These are phyloP conservation scores for Rosa persica DNA, from an alignment of 306 rosid genomes.

Conservation along the genomic window DNA sequence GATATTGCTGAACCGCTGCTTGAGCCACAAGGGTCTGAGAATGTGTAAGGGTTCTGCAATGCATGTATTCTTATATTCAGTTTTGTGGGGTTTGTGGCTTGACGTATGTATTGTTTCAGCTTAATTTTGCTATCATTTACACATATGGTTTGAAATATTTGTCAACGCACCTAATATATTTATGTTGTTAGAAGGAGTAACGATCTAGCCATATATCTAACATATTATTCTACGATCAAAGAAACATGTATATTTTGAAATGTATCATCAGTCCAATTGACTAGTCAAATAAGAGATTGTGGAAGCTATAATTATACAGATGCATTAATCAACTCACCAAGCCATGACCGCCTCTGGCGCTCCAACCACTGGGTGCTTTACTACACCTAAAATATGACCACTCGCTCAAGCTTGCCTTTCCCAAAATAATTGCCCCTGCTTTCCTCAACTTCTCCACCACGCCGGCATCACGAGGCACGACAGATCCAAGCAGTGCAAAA, in stretches of 20 bases:
- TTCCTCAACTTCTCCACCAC: constrained; percentile 50
- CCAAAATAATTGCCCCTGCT: constrained; percentile 58
- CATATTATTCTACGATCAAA: not conserved
- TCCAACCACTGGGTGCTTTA: constrained; percentile 42
- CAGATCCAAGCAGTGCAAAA: constrained; percentile 56
- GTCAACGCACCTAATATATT: not conserved
- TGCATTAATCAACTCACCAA: constrained; percentile 33
- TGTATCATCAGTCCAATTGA: not conserved
- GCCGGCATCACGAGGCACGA: constrained; percentile 58
- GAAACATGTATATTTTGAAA: not conserved
- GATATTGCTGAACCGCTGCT: constrained; percentile 67
- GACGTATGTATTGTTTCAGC: no score
- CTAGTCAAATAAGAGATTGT: not conserved
- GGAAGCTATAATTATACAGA: not conserved
- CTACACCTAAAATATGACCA: constrained; percentile 48
- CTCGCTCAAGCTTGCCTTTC: constrained; percentile 53
- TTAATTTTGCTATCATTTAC: not conserved
- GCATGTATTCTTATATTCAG: not conserved
- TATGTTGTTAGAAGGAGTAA: not conserved
- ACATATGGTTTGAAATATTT: not conserved
- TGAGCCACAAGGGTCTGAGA: constrained; percentile 52
- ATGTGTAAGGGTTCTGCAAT: constrained; percentile 61
- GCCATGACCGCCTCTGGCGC: constrained; percentile 54
- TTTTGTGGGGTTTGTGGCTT: not conserved
- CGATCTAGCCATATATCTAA: not conserved